Percentiles rank a stretch among this genome's conserved stretches.
phyloP scores from a whole-genome alignment of 306 rosid species.

The Cotoneaster glaucophyllus region DNA sequence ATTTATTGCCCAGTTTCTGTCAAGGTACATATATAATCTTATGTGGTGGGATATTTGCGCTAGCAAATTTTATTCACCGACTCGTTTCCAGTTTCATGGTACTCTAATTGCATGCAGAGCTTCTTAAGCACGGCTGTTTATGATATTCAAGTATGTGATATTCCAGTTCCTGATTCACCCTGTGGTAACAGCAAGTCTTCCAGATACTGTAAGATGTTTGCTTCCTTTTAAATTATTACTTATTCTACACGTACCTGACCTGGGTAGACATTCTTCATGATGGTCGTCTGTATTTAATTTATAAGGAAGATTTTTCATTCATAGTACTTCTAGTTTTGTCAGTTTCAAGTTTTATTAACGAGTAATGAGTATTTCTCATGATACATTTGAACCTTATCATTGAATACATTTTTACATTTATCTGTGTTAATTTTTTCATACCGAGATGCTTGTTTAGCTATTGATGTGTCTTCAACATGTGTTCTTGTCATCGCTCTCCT shows the following conservation, averaged over 20 bases:
- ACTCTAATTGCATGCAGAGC: slow-evolving; percentile 27
- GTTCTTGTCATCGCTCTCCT: neutral
- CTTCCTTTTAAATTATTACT: neutral
- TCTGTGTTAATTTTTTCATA: neutral
- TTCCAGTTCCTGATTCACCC: slow-evolving; percentile 55
- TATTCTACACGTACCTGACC: neutral
- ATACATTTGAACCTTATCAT: neutral
- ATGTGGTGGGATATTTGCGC: neutral
- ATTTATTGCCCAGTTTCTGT: slow-evolving; percentile 36
- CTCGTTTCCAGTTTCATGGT: neutral
- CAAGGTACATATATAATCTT: slow-evolving; percentile 33
- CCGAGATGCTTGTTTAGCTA: neutral
- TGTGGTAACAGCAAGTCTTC: slow-evolving; percentile 49
- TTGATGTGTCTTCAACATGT: neutral
- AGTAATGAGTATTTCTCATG: neutral
- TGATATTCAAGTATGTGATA: slow-evolving; percentile 39
- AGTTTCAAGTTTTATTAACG: neutral
- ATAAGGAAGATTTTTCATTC: no score
- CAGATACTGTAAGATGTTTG: slow-evolving; percentile 58
- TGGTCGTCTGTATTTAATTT: no score
- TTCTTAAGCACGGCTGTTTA: slow-evolving; percentile 41
- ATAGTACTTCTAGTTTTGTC: neutral
- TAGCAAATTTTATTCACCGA: neutral
- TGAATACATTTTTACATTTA: neutral
- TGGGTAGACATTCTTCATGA: neutral